Base-by-base conservation (phyloP, 1,139 yeast genomes). In the Geotrichum fermentans region DNA sequence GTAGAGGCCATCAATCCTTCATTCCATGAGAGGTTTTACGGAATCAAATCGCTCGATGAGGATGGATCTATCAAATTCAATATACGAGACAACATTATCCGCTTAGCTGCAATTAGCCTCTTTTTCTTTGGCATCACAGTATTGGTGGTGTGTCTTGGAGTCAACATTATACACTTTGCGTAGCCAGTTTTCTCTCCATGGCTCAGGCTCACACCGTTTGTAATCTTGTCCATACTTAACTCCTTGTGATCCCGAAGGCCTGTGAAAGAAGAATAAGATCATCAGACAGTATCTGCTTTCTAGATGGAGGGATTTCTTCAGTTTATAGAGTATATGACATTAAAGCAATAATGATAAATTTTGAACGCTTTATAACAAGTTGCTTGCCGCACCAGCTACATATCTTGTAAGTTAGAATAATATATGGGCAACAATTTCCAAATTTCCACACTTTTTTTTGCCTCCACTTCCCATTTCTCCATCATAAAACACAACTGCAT, bases 121-220 rank as follows among this genome's bases (percentile, higher is more conserved):
- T 67, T 82, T 10, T 59, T 78, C 3, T 88, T 95, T 90, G 97
- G 97, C 1, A 61, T 81, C 3, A 51, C 76, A 13, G 94, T 90
- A 24, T 83, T 88, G 86, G 67, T 82, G 32, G 82, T 88, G 3
- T 88, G 96, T 56, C 73, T 90, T 47, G 72, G 82, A 22, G 88
- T 90, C 4, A 85, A 94, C 29, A 70, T 89, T 4, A 40, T 47
- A 6, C 22, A 37, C 20, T 47, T 38, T 41, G 50, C 34, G 3
- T 47, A 38, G 22, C 4, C 6, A 20, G 18, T 38, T 24, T 28
- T 3, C 2, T 4, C n/a, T 37, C 28, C 34, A 30, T 30, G 34
- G 28, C 10, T 6, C 28, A 24, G 10, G 8, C 29, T 16, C 42
- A 24, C 4, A 39, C 11, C 4, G 28, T 39, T 17, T 38, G 5